Evolutionary conservation across 768 basidiomycete genomes (phyloP), one percentile per base, ranked within the genome.

Genomic region (Agaricus bisporus): DNA sequence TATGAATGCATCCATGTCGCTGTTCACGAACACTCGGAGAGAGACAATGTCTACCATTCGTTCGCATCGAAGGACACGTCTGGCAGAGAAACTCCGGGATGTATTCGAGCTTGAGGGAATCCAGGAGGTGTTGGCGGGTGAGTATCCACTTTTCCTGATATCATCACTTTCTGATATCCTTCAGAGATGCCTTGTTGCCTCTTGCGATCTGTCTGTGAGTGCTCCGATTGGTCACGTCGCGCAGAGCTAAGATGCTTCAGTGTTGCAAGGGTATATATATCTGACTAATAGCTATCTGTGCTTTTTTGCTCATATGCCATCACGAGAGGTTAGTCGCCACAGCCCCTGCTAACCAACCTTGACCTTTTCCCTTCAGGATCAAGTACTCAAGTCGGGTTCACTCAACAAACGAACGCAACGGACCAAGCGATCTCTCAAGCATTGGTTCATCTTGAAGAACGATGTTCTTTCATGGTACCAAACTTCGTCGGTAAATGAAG

Each of bases 191-290:
- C 91, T 1, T 97, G 93, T 65, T 98, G 93, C 91, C 73, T 98
- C 9, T 70, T 98, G 54, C 83, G 92, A 48, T 92, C 90, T 47
- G 83, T 95, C 59, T 72, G 93, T 95, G 63, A 79, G 93, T 84
- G 35, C 18, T 5, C 12, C 36, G 11, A 28, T 47, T 25, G 54
- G 9, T 48, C 17, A 22, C 32, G 14, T 38, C 18, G 3, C 36
- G 32, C 42, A 50, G 9, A 36, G 42, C 42, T 59, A 53, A 50
- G 29, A 14, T 51, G 37, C 20, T 20, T 14, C 66, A 90, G 92
- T 98, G 58, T 76, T 99, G 29, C 95, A 99, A 69, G 95, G 95
- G 2, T 98, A 95, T 65, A 91, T 99, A 82, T 99, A 95, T 67
- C 75, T 98, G 46, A 98, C 95, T 1, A 90, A 90, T 61, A 83